Base-by-base conservation (phyloP, 306 rosid genomes). In the Quercus berberidifolia region DNA sequence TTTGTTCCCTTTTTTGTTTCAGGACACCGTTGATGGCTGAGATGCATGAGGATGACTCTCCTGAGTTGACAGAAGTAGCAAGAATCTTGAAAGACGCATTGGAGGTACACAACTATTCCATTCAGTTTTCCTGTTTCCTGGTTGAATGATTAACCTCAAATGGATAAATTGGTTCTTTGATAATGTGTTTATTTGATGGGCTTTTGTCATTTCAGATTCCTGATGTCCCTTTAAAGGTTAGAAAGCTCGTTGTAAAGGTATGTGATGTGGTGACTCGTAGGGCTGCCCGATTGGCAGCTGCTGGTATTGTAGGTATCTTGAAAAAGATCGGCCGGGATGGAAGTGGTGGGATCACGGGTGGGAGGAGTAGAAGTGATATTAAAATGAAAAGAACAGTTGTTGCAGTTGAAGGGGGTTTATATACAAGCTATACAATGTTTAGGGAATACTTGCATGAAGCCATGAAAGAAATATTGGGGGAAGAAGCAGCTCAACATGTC, bases 241-340 rank as follows among this genome's bases (percentile, higher is more conserved):
- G 97, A 63, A 94, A 88, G 86, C 86, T 88, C 3, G 84, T 94
- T 21, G 96, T 92, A 72, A 92, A 80, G 84, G 89, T 94, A 69
- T 91, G 97, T 4, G 97, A 92, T 49, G 87, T 91, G 75, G 93
- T 94, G 79, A 91, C 95, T 63, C 89, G 90, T 8, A 87, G 98
- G 82, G 98, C 98, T 21, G 97, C 92, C 20, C 87, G 97, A 57
- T 81, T 92, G 80, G 97, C 97, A n/a, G 98, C 95, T 10, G 97
- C 94, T 14, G 97, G 97, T 12, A 88, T 92, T 7, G 94, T 86
- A 20, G 97, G 98, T 33, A 92, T 92, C 85, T 81, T 94, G 85
- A 94, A 94, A 86, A 94, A 94, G 91, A 92, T 92, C 1, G 97
- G 98, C 26, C 83, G 95, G 68, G 98, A 92, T 2, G 97, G 98